phyloP scores from a whole-genome alignment of 2,329 filamentous ascomycete genomes.

The Fusarium kyushuense region DNA sequence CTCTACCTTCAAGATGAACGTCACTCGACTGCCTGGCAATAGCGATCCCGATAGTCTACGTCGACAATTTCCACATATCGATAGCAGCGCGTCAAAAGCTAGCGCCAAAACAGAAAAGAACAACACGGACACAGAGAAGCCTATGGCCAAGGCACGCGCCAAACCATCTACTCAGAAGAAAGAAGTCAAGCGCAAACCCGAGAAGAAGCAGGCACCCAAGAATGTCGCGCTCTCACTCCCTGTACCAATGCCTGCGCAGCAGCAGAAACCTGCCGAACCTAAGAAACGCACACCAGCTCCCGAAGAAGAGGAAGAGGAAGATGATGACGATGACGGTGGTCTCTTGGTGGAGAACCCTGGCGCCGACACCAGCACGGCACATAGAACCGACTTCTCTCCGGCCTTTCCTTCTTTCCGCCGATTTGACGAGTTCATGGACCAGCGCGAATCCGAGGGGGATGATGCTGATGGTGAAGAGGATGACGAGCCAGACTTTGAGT shows the following conservation, averaged over 20 bases:
- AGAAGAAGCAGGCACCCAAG: constrained; percentile 54
- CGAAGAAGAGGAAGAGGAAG: constrained; percentile 66
- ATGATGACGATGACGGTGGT: constrained; percentile 68
- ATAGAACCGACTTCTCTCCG: constrained; percentile 61
- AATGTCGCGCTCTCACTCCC: constrained; percentile 54
- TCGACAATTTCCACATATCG: constrained; percentile 75
- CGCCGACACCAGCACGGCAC: constrained; percentile 55
- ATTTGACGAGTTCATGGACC: constrained; percentile 66
- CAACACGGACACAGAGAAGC: constrained; percentile 36
- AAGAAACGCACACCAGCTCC: constrained; percentile 50
- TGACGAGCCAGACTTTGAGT: constrained; percentile 62
- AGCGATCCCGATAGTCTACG: constrained; percentile 72
- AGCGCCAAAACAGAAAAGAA: constrained; percentile 24
- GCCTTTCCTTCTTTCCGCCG: constrained; percentile 61
- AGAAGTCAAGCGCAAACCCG: constrained; percentile 50
- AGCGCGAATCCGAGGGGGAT: constrained; percentile 60
- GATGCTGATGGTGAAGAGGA: constrained; percentile 62
- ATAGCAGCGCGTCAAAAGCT: constrained; percentile 46
- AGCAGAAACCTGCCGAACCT: constrained; percentile 39
- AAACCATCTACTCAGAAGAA: constrained; percentile 47
- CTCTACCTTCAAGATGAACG: constrained; percentile 88
- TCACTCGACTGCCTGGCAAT: constrained; percentile 76
- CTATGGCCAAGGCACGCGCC: constrained; percentile 43
- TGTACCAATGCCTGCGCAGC: constrained; percentile 44
- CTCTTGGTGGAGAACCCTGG: constrained; percentile 72